These are phyloP conservation scores for Solanum pinnatisectum DNA, from an alignment of 257 asterid genomes.

Conservation along the genomic window DNA sequence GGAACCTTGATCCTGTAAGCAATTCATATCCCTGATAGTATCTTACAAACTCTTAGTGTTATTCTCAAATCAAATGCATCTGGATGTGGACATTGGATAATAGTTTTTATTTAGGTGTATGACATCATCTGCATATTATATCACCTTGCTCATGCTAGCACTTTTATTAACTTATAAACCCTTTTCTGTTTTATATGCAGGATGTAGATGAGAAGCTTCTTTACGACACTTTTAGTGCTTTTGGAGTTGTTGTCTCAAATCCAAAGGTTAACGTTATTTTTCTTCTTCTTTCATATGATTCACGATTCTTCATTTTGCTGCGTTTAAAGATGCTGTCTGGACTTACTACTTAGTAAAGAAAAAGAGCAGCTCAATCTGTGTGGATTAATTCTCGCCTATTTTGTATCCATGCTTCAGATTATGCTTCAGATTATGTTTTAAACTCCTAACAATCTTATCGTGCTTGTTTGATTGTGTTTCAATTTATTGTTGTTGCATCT, in stretches of 20 bases:
- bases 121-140: not conserved
- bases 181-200: conserved; percentile 34
- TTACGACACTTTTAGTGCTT: conserved; percentile 89
- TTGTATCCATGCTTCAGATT: not conserved
- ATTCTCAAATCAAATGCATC: not conserved
- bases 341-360: not conserved
- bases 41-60: not conserved
- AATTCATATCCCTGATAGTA: not conserved
- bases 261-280: conserved; percentile 57
- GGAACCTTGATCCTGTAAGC: conserved; percentile 97
- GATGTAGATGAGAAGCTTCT: conserved; percentile 97
- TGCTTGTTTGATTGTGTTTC: not conserved
- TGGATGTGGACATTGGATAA: not conserved
- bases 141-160: not conserved
- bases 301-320: not conserved
- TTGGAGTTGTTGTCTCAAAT: conserved; percentile 89
- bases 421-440: not conserved
- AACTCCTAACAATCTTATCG: not conserved
- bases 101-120: not conserved
- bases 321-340: not conserved
- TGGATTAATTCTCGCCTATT: not conserved
- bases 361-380: not conserved
- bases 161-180: not conserved
- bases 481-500: not conserved
- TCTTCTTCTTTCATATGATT: not conserved